Base-by-base conservation (phyloP, 2,329 filamentous ascomycete genomes). In the Coleophoma cylindrospora region DNA sequence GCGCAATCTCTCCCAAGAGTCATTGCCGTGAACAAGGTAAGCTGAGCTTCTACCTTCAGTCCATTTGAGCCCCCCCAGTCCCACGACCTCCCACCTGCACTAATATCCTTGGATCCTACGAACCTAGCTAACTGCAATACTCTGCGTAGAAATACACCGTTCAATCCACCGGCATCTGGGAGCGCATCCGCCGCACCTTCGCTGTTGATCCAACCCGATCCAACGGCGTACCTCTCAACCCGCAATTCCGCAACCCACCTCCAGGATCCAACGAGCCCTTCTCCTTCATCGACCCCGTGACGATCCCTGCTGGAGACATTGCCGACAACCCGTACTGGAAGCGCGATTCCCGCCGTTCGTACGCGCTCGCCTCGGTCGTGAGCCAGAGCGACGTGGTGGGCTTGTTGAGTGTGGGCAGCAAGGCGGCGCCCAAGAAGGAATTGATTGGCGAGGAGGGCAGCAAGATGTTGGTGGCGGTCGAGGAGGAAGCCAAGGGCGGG, bases 251-350 rank as follows among this genome's bases (percentile, higher is more conserved):
- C 62, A 86, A 89, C 72, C 94, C 94, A 53, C 73, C 91, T 45
- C 94, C 87, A 10, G 90, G 87, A 57, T 77, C 74, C 58, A 74
- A 82, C 63, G 84, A 89, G 62, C 88, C 89, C 34, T 72, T 79
- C 50, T 70, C 70, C 52, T 94, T 92, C 74, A 82, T 88, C 68
- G 90, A 95, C 67, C 88, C 89, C 19, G 87, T 92, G 52, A 95
- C 89, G 13, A 52, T 86, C 0, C 90, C 90, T n/a, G 88, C 90
- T 2, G 89, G 80, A 59, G 90, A 95, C 68, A 84, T 95, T 62
- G 90, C 90, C 62, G 89, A 92, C 69, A 95, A 95, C 73, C 83
- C 90, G 36, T 95, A 96, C 76, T 99, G 91, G 90, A 95, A 95
- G 79, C 91, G 94, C 64, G 94, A 99, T 66, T 70, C 75, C 54